Base-by-base conservation (phyloP, 176 grass and related monocot species). In the Tuctoria greenei region DNA sequence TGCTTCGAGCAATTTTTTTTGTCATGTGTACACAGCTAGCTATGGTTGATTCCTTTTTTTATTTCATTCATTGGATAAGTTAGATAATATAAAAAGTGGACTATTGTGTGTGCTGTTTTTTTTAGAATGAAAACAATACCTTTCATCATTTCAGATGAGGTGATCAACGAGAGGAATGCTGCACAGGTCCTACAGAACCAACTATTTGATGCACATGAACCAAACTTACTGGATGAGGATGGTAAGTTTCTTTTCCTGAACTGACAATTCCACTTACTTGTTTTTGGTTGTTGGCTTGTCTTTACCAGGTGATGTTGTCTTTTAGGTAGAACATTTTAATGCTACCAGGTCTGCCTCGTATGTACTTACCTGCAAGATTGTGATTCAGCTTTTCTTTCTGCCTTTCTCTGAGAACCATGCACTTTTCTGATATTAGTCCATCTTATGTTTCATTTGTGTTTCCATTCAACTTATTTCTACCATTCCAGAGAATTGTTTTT, bases 171-270 rank as follows among this genome's bases (percentile, higher is more conserved):
- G 59, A 90, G 82, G 81, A 66, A 42, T 76, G 50, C 73, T 82
- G 74, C 87, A 71, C 84, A 82, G 41, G 77, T 65, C 64, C 67
- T 93, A 74, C 84, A 76, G 21, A 89, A 87, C 43, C 87, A 87
- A 71, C 82, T 93, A 31, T 71, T 89, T 49, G 74, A 86, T 82
- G 91, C 95, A 64, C 79, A 93, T 42, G 91, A 97, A 58, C 81
- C 86, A 59, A 97, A 97, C 83, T 90, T 97, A 79, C 86, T 97
- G 11, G 71, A 92, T 67, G 95, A 93, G 84, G 82, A 88, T 81
- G 91, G 95, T 93, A 75, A 41, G 31, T 71, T 36, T 10, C 62
- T 35, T n/a, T 71, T 72, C 54, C 50, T 72, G 52, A 67, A 80
- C 55, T 2, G 6, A 44, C 25, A 70, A 72, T 87, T 69, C 51